Evolutionary conservation across 2,329 filamentous ascomycete species (phyloP).

Genomic region (Orbilia ellipsospora): DNA sequence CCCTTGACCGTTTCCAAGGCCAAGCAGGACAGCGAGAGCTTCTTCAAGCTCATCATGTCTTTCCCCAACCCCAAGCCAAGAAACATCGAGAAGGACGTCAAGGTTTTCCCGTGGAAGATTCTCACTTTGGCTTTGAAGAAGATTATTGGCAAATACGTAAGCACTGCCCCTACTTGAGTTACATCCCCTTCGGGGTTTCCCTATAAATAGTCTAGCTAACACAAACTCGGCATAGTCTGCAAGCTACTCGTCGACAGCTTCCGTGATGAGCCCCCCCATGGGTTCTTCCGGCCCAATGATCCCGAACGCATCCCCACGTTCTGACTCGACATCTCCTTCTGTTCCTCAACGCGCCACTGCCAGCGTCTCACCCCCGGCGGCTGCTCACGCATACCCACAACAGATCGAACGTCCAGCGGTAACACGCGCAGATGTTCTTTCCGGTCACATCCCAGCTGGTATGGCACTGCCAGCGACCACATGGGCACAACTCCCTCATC

Average conservation of each 20-base stretch:
- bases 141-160: conserved; percentile 95
- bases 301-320: conserved; percentile 46
- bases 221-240: conserved; percentile 68
- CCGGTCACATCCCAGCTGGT: conserved; percentile 40
- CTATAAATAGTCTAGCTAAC: conserved; percentile 60
- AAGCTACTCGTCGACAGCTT: conserved; percentile 75
- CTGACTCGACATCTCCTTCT: conserved; percentile 49
- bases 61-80: conserved; percentile 94
- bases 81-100: conserved; percentile 99
- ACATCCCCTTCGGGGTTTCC: conserved; percentile 14
- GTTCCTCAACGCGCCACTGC: conserved; percentile 51
- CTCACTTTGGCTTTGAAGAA: conserved; percentile 89
- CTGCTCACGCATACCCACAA: conserved; percentile 46
- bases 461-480: conserved; percentile 49
- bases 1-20: conserved; percentile 93
- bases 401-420: conserved; percentile 49
- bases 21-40: conserved; percentile 91
- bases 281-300: conserved; percentile 50
- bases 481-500: conserved; percentile 49
- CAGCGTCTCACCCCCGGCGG: conserved; percentile 49
- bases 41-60: conserved; percentile 99
- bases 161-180: conserved; percentile 60
- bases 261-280: conserved; percentile 56
- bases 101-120: conserved; percentile 97
- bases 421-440: conserved; percentile 45